Evolutionary conservation across 2,329 filamentous ascomycete genomes (phyloP).

Genomic region (Monilinia fructigena): DNA sequence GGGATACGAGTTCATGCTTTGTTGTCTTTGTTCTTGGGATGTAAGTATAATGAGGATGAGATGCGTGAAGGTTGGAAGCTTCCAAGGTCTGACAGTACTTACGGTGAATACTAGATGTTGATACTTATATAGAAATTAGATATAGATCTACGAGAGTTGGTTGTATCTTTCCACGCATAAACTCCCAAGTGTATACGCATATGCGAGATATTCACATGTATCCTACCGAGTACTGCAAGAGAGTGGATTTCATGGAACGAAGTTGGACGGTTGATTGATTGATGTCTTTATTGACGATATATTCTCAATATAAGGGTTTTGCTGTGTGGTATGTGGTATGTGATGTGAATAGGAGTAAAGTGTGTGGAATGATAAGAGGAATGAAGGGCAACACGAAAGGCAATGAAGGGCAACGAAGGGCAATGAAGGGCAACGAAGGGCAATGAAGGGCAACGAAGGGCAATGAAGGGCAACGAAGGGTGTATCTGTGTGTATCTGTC

Average conservation of each 20-base stretch:
- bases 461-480: too few species aligned
- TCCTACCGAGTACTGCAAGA: constrained; percentile 4
- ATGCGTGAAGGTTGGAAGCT: not conserved
- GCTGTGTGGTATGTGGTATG: not conserved
- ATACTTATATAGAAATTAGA: too few species aligned
- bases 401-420: too few species aligned
- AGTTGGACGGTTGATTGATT: not conserved
- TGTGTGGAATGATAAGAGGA: too few species aligned
- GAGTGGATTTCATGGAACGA: not conserved
- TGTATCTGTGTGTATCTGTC: too few species aligned
- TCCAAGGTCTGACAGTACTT: not conserved
- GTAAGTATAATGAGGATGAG: too few species aligned
- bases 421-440: too few species aligned
- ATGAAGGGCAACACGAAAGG: too few species aligned
- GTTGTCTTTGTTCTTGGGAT: constrained; percentile 15
- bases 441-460: too few species aligned
- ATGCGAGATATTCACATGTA: constrained; percentile 7
- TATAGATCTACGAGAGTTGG: not conserved
- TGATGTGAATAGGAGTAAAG: too few species aligned
- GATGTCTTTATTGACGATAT: not conserved
- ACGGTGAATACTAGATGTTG: too few species aligned
- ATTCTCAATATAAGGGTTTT: not conserved
- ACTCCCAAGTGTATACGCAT: not conserved
- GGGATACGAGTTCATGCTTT: constrained; percentile 11
- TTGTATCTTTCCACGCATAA: not conserved